Conservation (phyloP, 257 asterid genomes). For the Thymus mandschuricus region DNA sequence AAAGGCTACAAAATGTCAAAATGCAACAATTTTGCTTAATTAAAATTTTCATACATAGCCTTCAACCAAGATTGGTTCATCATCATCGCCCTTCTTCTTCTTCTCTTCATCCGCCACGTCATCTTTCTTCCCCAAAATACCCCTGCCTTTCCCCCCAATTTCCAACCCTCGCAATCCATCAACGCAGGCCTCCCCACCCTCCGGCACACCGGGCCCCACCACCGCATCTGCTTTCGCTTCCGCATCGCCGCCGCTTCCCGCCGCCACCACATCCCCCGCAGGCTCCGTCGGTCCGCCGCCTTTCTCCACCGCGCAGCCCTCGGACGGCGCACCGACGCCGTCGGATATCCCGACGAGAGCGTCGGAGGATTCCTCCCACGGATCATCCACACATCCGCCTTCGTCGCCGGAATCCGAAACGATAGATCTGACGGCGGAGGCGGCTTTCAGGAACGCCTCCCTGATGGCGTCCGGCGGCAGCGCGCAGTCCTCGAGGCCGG, state of each 20-base stretch:
- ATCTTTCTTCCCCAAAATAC: constrained; percentile 42
- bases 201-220: constrained; percentile 43
- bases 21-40: neutral
- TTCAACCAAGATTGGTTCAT: constrained; percentile 56
- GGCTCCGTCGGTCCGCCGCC: constrained; percentile 47
- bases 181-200: constrained; percentile 52
- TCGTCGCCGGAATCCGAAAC: constrained; percentile 49
- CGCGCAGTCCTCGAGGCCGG: constrained; percentile 95
- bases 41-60: constrained; percentile 25
- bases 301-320: constrained; percentile 56
- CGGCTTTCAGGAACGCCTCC: constrained; percentile 85
- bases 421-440: constrained; percentile 65
- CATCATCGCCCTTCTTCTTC: constrained; percentile 24
- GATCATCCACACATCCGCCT: constrained; percentile 62
- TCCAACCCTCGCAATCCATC: constrained; percentile 70
- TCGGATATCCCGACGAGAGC: constrained; percentile 50
- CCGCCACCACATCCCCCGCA: constrained; percentile 49
- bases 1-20: neutral
- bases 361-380: constrained; percentile 63
- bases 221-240: constrained; percentile 36
- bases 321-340: constrained; percentile 39
- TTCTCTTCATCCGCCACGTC: constrained; percentile 42
- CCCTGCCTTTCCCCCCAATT: constrained; percentile 52
- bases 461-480: constrained; percentile 77
- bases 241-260: constrained; percentile 40